phyloP scores from a whole-genome alignment of 495 filamentous ascomycete genomes.

The Hypomontagnella monticulosa region DNA sequence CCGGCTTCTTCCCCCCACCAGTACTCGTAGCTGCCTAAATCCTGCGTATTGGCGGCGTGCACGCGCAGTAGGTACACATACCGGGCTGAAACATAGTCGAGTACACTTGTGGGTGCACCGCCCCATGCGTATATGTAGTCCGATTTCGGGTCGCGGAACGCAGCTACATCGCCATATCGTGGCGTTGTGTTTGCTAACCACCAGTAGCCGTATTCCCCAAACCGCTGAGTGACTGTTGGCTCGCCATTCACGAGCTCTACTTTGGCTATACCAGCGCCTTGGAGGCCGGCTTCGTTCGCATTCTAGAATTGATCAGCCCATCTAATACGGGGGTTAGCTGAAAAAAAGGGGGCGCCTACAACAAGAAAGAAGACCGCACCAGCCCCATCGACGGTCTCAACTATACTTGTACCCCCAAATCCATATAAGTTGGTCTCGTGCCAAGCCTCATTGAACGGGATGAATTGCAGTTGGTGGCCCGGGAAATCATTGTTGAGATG shows the following conservation, averaged over 20 bases:
- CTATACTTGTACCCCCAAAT: conserved; percentile 51
- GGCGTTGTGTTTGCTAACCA: conserved; percentile 38
- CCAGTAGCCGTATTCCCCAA: conserved; percentile 48
- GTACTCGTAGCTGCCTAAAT: conserved; percentile 49
- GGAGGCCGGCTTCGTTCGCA: conserved; percentile 40
- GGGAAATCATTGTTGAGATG: conserved; percentile 46
- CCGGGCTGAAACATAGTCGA: conserved; percentile 25
- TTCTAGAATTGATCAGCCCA: conserved; percentile 35
- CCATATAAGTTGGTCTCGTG: conserved; percentile 46
- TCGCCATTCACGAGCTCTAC: conserved; percentile 43
- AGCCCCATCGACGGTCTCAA: conserved; percentile 39
- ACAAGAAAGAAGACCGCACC: conserved; percentile 48
- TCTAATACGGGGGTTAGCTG: neutral
- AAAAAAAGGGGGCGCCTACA: conserved; percentile 16
- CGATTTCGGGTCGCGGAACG: conserved; percentile 49
- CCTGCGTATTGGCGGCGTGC: conserved; percentile 45
- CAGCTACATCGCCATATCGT: conserved; percentile 48
- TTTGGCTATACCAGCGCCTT: conserved; percentile 49
- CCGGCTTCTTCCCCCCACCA: conserved; percentile 45
- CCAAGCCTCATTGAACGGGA: conserved; percentile 48
- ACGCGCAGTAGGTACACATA: conserved; percentile 52
- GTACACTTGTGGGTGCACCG: conserved; percentile 43
- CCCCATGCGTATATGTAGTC: conserved; percentile 51
- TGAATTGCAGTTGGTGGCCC: conserved; percentile 48
- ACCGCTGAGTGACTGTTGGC: conserved; percentile 48